Conservation (phyloP, 2,329 filamentous ascomycete genomes). For the Ascochyta viciae-villosae region DNA sequence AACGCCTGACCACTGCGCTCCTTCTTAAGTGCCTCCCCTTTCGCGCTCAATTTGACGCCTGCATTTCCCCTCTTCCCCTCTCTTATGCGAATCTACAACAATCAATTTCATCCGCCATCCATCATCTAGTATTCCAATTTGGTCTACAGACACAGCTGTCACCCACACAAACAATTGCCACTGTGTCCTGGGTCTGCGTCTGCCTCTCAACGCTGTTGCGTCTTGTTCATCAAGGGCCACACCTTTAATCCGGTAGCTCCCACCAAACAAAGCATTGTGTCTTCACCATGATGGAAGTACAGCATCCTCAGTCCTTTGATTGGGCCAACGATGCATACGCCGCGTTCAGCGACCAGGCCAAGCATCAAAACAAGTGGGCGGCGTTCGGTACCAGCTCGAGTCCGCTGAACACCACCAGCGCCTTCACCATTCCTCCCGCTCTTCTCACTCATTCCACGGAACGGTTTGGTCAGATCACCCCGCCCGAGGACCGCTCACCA, state of each 20-base stretch:
- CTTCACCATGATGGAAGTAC: constrained; percentile 29
- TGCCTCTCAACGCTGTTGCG: not conserved
- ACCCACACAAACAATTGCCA: not conserved
- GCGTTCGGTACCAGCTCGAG: constrained; percentile 21
- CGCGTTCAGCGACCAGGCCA: constrained; percentile 25
- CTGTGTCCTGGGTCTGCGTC: not conserved
- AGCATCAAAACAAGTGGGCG: constrained; percentile 33
- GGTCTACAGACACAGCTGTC: not conserved
- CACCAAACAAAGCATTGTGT: not conserved
- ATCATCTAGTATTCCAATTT: not conserved
- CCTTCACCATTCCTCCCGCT: constrained; percentile 40
- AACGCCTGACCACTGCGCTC: not conserved
- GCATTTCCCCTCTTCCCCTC: not conserved
- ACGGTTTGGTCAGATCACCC: constrained; percentile 47
- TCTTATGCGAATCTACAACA: not conserved
- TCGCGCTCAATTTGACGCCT: not conserved
- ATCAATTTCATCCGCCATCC: too few relatives aligned
- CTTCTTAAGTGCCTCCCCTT: constrained; percentile 3
- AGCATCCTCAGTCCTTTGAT: constrained; percentile 29
- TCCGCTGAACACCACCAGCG: constrained; percentile 11
- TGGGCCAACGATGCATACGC: constrained; percentile 41
- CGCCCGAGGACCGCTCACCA: constrained; percentile 46
- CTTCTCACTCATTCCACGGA: constrained; percentile 39
- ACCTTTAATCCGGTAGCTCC: not conserved
- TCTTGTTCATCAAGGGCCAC: not conserved